phyloP scores from a whole-genome alignment of 768 basidiomycete genomes.

The Pulveroboletus ravenelii region DNA sequence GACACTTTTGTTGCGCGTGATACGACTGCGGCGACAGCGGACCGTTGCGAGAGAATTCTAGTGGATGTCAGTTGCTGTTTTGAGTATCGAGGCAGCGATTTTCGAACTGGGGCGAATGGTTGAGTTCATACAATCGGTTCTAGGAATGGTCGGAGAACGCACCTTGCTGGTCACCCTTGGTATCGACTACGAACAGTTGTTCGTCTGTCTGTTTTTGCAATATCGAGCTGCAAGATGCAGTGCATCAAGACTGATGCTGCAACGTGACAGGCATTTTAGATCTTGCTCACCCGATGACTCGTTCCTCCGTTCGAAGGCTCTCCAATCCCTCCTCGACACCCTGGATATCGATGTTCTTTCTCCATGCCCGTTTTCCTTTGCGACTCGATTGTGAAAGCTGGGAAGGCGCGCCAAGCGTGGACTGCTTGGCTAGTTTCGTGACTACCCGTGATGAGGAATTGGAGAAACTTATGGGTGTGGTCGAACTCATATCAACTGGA shows the following conservation, averaged over 20 bases:
- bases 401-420: slow-evolving; percentile 24
- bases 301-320: slow-evolving; percentile 72
- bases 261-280: accelerated
- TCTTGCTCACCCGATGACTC: slow-evolving; percentile 63
- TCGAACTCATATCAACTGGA: slow-evolving; percentile 7
- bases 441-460: neutral
- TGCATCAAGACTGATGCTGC: neutral
- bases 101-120: slow-evolving; percentile 45
- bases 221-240: slow-evolving; percentile 40
- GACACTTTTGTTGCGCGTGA: slow-evolving; percentile 42
- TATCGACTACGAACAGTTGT: slow-evolving; percentile 78
- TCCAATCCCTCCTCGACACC: slow-evolving; percentile 77
- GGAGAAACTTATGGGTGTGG: neutral
- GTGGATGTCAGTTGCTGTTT: slow-evolving; percentile 55
- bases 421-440: slow-evolving; percentile 11
- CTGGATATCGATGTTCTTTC: slow-evolving; percentile 86
- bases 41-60: slow-evolving; percentile 80
- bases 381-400: slow-evolving; percentile 59
- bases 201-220: slow-evolving; percentile 65
- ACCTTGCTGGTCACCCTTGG: slow-evolving; percentile 74
- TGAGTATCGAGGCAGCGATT: slow-evolving; percentile 51
- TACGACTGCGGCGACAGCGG: slow-evolving; percentile 79
- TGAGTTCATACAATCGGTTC: too few relatives aligned
- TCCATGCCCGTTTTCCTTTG: slow-evolving; percentile 91
- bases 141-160: neutral